These are phyloP conservation scores for carrot (Daucus carota) DNA, from an alignment of 129 eudicot genomes.

Conservation along the genomic window DNA sequence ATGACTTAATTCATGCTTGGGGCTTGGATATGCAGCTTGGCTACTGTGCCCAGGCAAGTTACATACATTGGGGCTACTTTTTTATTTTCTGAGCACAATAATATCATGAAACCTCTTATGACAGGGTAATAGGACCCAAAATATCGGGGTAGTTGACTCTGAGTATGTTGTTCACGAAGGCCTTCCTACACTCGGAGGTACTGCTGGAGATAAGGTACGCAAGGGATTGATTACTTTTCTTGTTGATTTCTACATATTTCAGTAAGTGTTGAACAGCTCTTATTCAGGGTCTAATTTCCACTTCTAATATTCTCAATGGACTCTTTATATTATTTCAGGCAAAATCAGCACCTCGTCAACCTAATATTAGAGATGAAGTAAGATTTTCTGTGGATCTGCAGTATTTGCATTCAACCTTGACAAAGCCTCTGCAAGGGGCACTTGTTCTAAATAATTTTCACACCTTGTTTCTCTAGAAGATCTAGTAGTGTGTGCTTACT, in stretches of 20 bases:
- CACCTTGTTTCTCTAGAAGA: neutral
- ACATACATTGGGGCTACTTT: neutral
- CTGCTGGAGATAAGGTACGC: slow-evolving; percentile 45
- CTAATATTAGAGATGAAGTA: slow-evolving; percentile 60
- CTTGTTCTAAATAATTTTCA: neutral
- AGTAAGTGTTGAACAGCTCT: neutral
- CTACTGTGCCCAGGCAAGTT: slow-evolving; percentile 66
- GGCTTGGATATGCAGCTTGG: slow-evolving; percentile 81
- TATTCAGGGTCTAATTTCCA: neutral
- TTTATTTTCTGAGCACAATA: neutral
- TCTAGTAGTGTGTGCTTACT: neutral
- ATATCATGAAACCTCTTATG: slow-evolving; percentile 2
- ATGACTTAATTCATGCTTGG: slow-evolving; percentile 89
- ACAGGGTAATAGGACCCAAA: slow-evolving; percentile 66
- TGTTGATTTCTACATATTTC: neutral
- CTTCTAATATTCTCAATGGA: neutral
- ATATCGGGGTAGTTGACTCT: slow-evolving; percentile 76
- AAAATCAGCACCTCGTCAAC: slow-evolving; percentile 24
- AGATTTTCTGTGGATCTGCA: neutral
- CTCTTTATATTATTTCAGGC: slow-evolving; percentile 17
- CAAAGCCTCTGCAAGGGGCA: neutral
- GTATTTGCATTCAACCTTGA: neutral
- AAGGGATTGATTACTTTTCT: neutral
- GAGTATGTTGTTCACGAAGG: slow-evolving; percentile 80
- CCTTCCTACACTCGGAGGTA: slow-evolving; percentile 76